These are phyloP conservation scores for Fusarium redolens DNA, from an alignment of 2,329 filamentous ascomycete species.

Conservation along the genomic window DNA sequence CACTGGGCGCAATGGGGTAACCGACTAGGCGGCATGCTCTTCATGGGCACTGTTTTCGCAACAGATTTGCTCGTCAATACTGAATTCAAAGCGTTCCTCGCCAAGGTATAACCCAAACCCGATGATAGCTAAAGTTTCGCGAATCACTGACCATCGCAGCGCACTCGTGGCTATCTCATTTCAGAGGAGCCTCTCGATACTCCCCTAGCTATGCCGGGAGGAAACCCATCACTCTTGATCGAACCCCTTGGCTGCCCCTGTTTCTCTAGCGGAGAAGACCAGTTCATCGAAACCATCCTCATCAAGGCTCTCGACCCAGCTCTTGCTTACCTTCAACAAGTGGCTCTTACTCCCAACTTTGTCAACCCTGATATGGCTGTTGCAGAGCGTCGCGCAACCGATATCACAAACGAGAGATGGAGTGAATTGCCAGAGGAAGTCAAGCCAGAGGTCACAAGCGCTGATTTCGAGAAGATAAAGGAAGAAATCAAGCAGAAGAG, in stretches of 20 bases:
- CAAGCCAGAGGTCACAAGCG: slow-evolving; percentile 43
- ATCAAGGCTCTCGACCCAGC: slow-evolving; percentile 64
- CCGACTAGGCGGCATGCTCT: slow-evolving; percentile 60
- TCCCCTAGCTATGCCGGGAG: slow-evolving; percentile 64
- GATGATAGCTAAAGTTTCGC: not conserved
- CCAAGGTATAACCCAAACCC: slow-evolving; percentile 54
- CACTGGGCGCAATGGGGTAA: slow-evolving; percentile 60
- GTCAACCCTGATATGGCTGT: slow-evolving; percentile 55
- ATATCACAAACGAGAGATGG: slow-evolving; percentile 48
- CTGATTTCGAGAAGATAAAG: slow-evolving; percentile 38
- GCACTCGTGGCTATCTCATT: slow-evolving; percentile 70
- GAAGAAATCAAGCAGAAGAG: slow-evolving; percentile 40
- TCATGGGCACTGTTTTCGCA: slow-evolving; percentile 61
- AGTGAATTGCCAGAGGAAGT: slow-evolving; percentile 44
- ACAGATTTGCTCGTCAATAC: slow-evolving; percentile 54
- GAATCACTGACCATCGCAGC: slow-evolving; percentile 52
- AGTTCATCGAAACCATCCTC: slow-evolving; percentile 72
- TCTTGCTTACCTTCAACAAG: slow-evolving; percentile 70
- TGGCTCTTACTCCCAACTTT: slow-evolving; percentile 56
- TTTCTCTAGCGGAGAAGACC: slow-evolving; percentile 73
- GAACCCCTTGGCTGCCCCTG: slow-evolving; percentile 70
- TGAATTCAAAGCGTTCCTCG: slow-evolving; percentile 62
- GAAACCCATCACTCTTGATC: slow-evolving; percentile 57
- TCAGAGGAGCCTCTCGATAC: slow-evolving; percentile 63
- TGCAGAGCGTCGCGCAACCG: slow-evolving; percentile 31